Evolutionary conservation across 345 rosid genomes (phyloP).

Genomic region (Salix brachista): DNA sequence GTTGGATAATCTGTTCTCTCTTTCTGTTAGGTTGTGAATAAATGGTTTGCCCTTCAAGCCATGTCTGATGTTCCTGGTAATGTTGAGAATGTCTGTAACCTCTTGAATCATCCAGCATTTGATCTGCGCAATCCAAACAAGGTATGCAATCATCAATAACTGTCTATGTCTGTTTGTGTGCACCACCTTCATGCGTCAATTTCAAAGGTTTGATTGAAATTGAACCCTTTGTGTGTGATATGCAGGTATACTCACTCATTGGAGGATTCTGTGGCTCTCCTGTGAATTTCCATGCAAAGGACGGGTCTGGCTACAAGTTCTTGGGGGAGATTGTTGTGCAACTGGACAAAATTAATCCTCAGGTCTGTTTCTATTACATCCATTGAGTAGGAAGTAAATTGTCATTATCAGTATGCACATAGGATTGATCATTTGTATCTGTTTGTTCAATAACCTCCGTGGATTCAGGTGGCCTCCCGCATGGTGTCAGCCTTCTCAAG

Average conservation of each 20-base stretch:
- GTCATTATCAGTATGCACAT: background rate
- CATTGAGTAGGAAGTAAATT: background rate
- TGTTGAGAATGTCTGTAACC: conserved; percentile 72
- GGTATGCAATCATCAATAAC: conserved; percentile 31
- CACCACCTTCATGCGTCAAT: background rate
- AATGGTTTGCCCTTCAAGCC: conserved; percentile 97
- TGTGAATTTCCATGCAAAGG: conserved; percentile 92
- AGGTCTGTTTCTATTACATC: conserved; percentile 34
- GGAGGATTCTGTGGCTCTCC: conserved; percentile 85
- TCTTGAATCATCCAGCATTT: conserved; percentile 75
- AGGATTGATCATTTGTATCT: background rate
- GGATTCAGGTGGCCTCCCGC: conserved; percentile 77
- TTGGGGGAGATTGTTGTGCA: conserved; percentile 86
- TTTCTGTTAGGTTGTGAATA: conserved; percentile 73
- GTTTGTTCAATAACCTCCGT: background rate
- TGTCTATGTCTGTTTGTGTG: background rate
- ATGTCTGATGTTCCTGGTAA: conserved; percentile 77
- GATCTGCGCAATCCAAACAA: conserved; percentile 92
- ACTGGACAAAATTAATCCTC: conserved; percentile 91
- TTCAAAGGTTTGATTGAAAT: background rate
- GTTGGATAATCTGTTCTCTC: background rate
- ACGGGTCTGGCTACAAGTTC: conserved; percentile 92
- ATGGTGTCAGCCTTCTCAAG: conserved; percentile 96
- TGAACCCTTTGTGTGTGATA: background rate
- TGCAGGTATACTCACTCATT: conserved; percentile 73